Conservation (phyloP, 352 stramenopile species). For the Globisporangium perplexum region DNA sequence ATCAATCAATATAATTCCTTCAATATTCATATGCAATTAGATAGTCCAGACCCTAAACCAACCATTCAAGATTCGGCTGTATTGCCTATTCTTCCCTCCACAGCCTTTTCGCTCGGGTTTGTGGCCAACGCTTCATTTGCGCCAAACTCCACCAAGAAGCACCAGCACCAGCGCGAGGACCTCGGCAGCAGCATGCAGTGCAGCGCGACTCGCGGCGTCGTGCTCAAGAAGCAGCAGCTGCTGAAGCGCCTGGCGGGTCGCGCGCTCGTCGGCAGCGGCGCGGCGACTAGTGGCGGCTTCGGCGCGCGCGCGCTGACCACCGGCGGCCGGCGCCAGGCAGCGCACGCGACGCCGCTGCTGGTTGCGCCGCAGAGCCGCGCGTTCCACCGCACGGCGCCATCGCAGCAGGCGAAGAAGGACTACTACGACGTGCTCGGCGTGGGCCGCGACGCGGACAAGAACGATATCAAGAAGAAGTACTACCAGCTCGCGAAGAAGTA, state of each 20-base stretch:
- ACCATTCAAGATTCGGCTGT: not conserved
- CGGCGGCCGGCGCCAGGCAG: not conserved
- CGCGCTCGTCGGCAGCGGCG: not conserved
- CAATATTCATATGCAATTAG: not conserved
- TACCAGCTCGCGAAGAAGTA: constrained; percentile 97
- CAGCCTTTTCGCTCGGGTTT: too few relatives aligned
- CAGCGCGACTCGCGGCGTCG: not conserved
- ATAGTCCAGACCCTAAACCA: not conserved
- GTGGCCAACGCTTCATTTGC: not conserved
- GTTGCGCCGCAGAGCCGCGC: constrained; percentile 6
- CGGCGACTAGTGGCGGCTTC: not conserved
- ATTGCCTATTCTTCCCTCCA: not conserved
- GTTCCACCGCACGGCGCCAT: constrained; percentile 66
- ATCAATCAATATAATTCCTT: not conserved
- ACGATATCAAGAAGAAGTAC: constrained; percentile 98
- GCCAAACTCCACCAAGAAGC: not conserved
- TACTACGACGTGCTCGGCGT: constrained; percentile 97
- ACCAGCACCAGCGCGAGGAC: not conserved
- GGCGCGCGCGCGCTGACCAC: not conserved
- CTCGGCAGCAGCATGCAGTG: not conserved
- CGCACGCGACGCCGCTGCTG: constrained; percentile 1
- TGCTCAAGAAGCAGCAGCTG: constrained; percentile 2
- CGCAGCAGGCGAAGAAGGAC: constrained; percentile 83
- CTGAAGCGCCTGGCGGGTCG: not conserved
- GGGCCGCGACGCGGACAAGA: constrained; percentile 84